These are phyloP conservation scores for Calocera viscosa DNA, from an alignment of 768 basidiomycete species.

Conservation along the genomic window DNA sequence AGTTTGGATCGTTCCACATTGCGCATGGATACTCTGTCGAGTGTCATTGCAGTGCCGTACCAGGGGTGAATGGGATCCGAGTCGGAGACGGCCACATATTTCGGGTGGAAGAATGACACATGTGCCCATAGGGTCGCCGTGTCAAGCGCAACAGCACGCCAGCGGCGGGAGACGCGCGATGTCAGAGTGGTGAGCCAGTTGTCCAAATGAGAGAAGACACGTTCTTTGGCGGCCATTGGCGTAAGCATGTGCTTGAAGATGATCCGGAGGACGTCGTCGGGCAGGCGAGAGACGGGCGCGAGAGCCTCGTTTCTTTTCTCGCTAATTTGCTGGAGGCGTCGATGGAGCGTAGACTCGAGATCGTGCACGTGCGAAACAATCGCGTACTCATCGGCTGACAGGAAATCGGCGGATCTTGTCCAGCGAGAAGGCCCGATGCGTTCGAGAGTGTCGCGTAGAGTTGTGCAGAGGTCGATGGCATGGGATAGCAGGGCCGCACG, in stretches of 20 bases:
- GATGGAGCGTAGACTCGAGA: background rate
- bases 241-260: background rate
- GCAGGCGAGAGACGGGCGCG: background rate
- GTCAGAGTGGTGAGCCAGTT: background rate
- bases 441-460: background rate
- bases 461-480: conserved; percentile 1
- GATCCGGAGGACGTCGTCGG: background rate
- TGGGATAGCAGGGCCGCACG: background rate
- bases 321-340: background rate
- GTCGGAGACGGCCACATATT: background rate
- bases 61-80: background rate
- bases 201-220: background rate
- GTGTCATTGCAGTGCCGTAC: background rate
- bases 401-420: background rate
- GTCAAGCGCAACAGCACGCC: background rate
- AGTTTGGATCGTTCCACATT: background rate
- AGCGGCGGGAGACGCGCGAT: background rate
- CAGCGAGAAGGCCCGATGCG: background rate
- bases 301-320: background rate
- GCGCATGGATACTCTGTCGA: background rate
- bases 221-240: background rate
- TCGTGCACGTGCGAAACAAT: background rate
- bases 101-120: background rate
- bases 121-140: background rate
- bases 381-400: background rate